Conservation (phyloP, 768 basidiomycete genomes). For the Boletus vermiculosoides region DNA sequence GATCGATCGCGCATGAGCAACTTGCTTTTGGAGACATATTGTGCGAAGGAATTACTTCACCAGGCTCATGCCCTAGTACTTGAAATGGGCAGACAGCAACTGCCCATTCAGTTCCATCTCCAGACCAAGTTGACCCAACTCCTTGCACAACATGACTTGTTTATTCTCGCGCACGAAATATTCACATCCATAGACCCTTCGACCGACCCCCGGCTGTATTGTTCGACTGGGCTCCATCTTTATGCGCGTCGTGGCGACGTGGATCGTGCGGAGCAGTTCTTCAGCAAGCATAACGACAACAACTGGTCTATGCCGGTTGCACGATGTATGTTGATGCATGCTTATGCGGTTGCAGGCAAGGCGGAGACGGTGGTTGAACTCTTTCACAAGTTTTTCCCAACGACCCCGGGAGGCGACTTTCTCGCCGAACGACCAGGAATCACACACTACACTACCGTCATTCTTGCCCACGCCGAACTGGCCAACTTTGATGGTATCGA, state of each 20-base stretch:
- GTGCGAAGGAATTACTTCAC: slow-evolving; percentile 29
- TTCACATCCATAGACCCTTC: slow-evolving; percentile 35
- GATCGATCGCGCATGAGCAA: slow-evolving; percentile 35
- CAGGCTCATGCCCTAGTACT: slow-evolving; percentile 42
- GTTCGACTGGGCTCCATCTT: slow-evolving; percentile 51
- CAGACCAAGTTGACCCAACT: slow-evolving; percentile 41
- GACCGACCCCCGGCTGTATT: slow-evolving; percentile 19
- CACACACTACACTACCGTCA: slow-evolving; percentile 54
- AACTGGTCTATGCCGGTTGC: slow-evolving; percentile 30
- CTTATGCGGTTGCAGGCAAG: slow-evolving; percentile 49
- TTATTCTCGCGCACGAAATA: slow-evolving; percentile 44
- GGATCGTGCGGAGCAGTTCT: slow-evolving; percentile 43
- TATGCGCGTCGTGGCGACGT: slow-evolving; percentile 53
- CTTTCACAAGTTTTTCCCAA: slow-evolving; percentile 58
- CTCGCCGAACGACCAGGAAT: slow-evolving; percentile 40
- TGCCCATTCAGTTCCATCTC: slow-evolving; percentile 30
- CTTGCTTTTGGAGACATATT: slow-evolving; percentile 43
- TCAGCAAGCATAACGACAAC: slow-evolving; percentile 33
- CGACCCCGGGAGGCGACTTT: slow-evolving; percentile 25
- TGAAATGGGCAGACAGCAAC: slow-evolving; percentile 38
- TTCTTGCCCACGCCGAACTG: slow-evolving; percentile 51
- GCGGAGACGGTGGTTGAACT: slow-evolving; percentile 41
- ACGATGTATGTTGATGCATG: slow-evolving; percentile 51
- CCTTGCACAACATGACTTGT: slow-evolving; percentile 40
- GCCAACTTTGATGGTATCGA: slow-evolving; percentile 50